These are phyloP conservation scores for Porogramme epimiltina DNA, from an alignment of 1,284 basidiomycete species.

Conservation along the genomic window DNA sequence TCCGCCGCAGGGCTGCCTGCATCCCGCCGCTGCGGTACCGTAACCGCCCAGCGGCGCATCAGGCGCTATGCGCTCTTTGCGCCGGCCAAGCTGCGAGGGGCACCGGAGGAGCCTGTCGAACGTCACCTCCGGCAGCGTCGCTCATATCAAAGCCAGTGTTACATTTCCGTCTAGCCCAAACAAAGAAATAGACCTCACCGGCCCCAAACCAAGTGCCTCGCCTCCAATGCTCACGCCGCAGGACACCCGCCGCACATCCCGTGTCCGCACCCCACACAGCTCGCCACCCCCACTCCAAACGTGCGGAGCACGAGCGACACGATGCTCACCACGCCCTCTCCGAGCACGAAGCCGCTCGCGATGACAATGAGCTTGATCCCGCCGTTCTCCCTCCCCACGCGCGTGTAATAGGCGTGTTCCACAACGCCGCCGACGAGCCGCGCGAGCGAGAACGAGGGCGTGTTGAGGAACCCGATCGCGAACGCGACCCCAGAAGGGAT, in stretches of 20 bases:
- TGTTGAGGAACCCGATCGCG: constrained; percentile 91
- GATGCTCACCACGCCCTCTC: constrained; percentile 90
- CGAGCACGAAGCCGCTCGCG: constrained; percentile 94
- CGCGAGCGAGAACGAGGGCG: constrained; percentile 93
- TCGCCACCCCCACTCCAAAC: constrained; percentile 71
- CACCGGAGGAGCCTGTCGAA: no score
- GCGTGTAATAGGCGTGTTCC: constrained; percentile 69
- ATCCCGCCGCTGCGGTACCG: no score
- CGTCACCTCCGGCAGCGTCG: no score
- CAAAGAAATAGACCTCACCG: neutral
- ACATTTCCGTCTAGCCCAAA: constrained; percentile 2
- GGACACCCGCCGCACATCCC: constrained; percentile 74
- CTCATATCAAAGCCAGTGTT: no score
- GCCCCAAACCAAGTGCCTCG: neutral
- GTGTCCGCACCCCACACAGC: constrained; percentile 84
- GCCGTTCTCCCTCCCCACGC: constrained; percentile 43
- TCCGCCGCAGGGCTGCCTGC: no score
- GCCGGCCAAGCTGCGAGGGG: no score
- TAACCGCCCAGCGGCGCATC: no score
- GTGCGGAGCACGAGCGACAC: constrained; percentile 78
- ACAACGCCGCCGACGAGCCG: constrained; percentile 87
- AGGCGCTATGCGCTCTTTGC: no score
- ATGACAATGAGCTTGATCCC: constrained; percentile 85
- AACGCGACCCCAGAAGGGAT: constrained; percentile 91
- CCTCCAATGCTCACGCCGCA: constrained; percentile 29